Conservation (phyloP, 495 filamentous ascomycete species). For the Penicillium daleae region DNA sequence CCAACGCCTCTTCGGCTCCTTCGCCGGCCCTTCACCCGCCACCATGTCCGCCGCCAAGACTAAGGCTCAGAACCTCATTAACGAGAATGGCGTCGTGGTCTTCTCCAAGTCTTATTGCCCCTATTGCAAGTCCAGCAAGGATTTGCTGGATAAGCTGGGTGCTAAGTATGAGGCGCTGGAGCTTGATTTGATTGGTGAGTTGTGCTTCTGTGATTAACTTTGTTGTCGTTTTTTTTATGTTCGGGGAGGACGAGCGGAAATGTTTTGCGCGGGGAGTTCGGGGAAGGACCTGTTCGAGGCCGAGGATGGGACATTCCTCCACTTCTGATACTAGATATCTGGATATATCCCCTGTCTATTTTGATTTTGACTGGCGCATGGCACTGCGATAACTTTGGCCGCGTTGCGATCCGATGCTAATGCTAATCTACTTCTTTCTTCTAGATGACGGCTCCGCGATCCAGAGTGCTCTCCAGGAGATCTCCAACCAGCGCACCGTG, state of each 20-base stretch:
- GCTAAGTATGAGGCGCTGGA: constrained; percentile 79
- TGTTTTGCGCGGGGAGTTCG: background rate
- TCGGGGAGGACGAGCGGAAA: background rate
- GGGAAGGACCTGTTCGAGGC: too few species aligned
- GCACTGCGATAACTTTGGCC: background rate
- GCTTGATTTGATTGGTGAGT: constrained; percentile 79
- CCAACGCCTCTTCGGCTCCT: constrained; percentile 72
- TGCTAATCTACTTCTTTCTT: background rate
- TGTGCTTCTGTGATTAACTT: background rate
- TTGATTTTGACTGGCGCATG: background rate
- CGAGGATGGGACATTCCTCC: too few species aligned
- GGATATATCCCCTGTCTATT: too few species aligned
- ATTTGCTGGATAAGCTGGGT: constrained; percentile 64
- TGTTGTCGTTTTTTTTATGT: background rate
- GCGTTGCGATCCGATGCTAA: background rate
- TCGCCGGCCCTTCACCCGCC: constrained; percentile 56
- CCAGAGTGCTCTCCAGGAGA: constrained; percentile 79
- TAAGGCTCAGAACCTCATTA: constrained; percentile 84
- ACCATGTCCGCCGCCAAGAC: constrained; percentile 84
- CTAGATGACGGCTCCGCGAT: constrained; percentile 78
- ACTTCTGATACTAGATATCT: too few species aligned
- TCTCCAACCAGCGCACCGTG: constrained; percentile 82
- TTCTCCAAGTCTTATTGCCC: constrained; percentile 98
- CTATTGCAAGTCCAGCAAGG: constrained; percentile 85
- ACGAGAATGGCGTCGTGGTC: constrained; percentile 90